Conservation (phyloP, 495 filamentous ascomycete species). For the Lasiosphaeris hirsuta region DNA sequence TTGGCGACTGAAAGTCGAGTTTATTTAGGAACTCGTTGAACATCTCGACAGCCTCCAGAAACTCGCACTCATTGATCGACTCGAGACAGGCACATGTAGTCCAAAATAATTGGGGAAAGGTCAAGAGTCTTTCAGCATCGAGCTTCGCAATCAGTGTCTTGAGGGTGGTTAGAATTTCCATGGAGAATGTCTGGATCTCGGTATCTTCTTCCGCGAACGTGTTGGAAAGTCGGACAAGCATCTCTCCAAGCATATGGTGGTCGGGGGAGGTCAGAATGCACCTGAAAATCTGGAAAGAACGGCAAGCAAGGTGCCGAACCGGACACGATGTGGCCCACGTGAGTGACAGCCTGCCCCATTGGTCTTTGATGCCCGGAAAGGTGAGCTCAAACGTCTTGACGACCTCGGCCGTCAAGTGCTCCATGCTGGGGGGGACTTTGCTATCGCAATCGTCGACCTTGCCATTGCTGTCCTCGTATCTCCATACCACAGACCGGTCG, state of each 20-base stretch:
- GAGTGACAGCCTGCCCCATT: slow-evolving; percentile 85
- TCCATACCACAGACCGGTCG: slow-evolving; percentile 82
- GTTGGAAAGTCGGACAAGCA: slow-evolving; percentile 90
- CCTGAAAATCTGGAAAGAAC: slow-evolving; percentile 95
- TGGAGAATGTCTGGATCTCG: slow-evolving; percentile 92
- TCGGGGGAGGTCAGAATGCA: slow-evolving; percentile 88
- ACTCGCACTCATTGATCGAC: slow-evolving; percentile 93
- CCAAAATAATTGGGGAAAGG: slow-evolving; percentile 95
- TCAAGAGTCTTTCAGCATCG: slow-evolving; percentile 71
- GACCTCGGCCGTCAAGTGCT: slow-evolving; percentile 71
- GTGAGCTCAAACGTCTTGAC: slow-evolving; percentile 79
- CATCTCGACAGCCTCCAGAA: slow-evolving; percentile 86
- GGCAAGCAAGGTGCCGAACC: slow-evolving; percentile 90
- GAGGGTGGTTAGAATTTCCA: slow-evolving; percentile 94
- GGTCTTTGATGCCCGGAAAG: slow-evolving; percentile 81
- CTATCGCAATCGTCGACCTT: slow-evolving; percentile 68
- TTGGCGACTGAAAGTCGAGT: slow-evolving; percentile 71
- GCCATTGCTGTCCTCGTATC: slow-evolving; percentile 86
- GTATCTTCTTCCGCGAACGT: slow-evolving; percentile 90
- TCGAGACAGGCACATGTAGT: slow-evolving; percentile 93
- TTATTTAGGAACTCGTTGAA: slow-evolving; percentile 83
- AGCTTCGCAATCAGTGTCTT: slow-evolving; percentile 84
- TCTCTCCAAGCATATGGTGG: slow-evolving; percentile 89
- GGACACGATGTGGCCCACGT: slow-evolving; percentile 96
- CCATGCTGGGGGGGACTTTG: slow-evolving; percentile 85